Conservation (phyloP, 2,329 filamentous ascomycete species). For the Pseudocercospora vitis region DNA sequence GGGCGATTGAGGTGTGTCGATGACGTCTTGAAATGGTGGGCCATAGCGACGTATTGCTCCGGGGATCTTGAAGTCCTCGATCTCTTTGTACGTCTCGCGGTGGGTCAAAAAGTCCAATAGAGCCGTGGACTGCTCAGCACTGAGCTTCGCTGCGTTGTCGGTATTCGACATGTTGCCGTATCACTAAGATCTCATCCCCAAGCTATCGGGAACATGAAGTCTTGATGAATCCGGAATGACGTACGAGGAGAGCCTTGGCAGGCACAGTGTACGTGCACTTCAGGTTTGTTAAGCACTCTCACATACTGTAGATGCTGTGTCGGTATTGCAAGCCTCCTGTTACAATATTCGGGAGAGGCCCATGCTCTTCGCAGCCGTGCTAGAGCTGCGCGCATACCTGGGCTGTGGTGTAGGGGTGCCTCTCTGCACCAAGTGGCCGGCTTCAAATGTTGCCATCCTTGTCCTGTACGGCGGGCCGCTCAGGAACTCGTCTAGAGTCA, state of each 20-base stretch:
- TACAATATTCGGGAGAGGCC: too few species aligned
- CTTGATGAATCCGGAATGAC: neutral
- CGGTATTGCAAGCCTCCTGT: neutral
- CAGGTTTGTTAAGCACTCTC: neutral
- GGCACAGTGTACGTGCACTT: neutral
- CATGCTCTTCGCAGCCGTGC: neutral
- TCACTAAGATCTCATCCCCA: neutral
- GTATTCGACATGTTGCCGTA: constrained; percentile 18
- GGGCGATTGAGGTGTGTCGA: constrained; percentile 57
- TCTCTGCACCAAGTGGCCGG: neutral
- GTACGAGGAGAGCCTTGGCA: neutral
- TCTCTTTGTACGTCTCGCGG: constrained; percentile 62
- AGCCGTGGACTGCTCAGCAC: constrained; percentile 50
- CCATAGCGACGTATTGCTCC: constrained; percentile 67
- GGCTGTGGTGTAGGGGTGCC: neutral
- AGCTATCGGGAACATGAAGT: too few species aligned
- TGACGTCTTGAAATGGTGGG: constrained; percentile 61
- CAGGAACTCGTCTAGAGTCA: neutral
- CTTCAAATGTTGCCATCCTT: neutral
- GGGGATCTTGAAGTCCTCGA: constrained; percentile 68
- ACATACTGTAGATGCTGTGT: neutral
- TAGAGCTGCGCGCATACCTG: neutral
- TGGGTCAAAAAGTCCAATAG: constrained; percentile 58
- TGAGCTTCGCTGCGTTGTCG: constrained; percentile 34
- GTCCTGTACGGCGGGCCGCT: neutral